A percentile compares a stretch with the other conserved stretches of the same genome.
phyloP scores from a whole-genome alignment of 2,329 filamentous ascomycete species.

The Karstenula rhodostoma region DNA sequence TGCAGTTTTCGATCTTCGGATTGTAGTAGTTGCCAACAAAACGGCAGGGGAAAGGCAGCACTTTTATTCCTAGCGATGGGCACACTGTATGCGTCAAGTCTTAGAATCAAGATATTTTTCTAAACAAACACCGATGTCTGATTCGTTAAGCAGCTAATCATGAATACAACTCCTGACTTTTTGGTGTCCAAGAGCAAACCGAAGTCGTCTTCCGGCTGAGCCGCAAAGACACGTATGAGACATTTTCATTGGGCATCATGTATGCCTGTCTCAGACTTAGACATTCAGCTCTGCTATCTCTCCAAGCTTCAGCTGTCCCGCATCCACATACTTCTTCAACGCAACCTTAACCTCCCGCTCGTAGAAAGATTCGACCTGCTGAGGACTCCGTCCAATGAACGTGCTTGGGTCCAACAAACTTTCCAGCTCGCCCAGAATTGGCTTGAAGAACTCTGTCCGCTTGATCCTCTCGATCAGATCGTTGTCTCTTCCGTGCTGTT shows the following conservation, averaged over 20 bases:
- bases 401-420: constrained; percentile 69
- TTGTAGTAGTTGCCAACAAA: too few relatives aligned
- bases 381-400: constrained; percentile 64
- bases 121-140: not conserved
- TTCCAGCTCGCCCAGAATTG: constrained; percentile 74
- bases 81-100: not conserved
- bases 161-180: not conserved
- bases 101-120: not conserved
- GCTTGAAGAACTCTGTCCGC: constrained; percentile 74
- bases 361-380: constrained; percentile 64
- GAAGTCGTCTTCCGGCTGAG: not conserved
- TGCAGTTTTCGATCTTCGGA: not conserved
- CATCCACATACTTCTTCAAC: constrained; percentile 55
- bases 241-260: not conserved
- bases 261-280: constrained; percentile 13
- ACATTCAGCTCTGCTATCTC: constrained; percentile 45
- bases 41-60: not conserved
- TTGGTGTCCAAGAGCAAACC: not conserved
- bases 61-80: not conserved
- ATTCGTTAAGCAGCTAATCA: not conserved
- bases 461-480: constrained; percentile 83
- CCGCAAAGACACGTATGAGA: not conserved
- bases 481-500: constrained; percentile 77
- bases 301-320: constrained; percentile 26
- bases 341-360: constrained; percentile 58